Percentiles rank a stretch among this genome's conserved stretches.
Conservation (phyloP, 768 basidiomycete species). For the Mycena crocata region DNA sequence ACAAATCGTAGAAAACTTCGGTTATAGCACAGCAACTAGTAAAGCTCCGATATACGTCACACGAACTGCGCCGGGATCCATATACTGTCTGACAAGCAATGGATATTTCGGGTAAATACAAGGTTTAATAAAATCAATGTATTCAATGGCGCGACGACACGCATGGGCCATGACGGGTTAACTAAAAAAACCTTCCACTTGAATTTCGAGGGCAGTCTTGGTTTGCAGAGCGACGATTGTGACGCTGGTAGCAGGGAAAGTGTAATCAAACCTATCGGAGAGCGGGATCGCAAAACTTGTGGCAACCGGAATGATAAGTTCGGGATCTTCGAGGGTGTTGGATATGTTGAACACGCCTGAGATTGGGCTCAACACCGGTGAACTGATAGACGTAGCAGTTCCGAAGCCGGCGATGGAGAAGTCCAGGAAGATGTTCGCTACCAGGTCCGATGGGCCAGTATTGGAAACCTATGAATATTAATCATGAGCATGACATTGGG, state of each 20-base stretch:
- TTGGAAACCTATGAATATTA: conserved; percentile 43
- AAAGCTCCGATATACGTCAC: not conserved
- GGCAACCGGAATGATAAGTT: conserved; percentile 46
- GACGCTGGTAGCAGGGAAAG: conserved; percentile 49
- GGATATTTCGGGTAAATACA: not conserved
- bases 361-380: conserved; percentile 44
- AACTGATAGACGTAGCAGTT: conserved; percentile 41
- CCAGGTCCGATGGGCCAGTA: conserved; percentile 43
- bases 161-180: not conserved
- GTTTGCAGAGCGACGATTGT: conserved; percentile 42
- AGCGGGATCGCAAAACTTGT: conserved; percentile 43
- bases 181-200: not conserved
- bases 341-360: conserved; percentile 47
- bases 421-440: conserved; percentile 46
- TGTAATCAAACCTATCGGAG: conserved; percentile 46
- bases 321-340: conserved; percentile 46
- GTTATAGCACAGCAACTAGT: conserved; percentile 15
- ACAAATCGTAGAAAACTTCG: conserved; percentile 6
- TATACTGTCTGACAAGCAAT: too few species aligned
- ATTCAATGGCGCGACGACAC: not conserved
- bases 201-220: conserved; percentile 9
- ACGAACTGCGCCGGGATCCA: too few species aligned
- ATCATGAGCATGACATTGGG: not conserved
- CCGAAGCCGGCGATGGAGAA: conserved; percentile 41
- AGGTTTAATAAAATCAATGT: conserved; percentile 12